Evolutionary conservation across 1,284 basidiomycete species (phyloP).

Genomic region (Megacollybia platyphylla): DNA sequence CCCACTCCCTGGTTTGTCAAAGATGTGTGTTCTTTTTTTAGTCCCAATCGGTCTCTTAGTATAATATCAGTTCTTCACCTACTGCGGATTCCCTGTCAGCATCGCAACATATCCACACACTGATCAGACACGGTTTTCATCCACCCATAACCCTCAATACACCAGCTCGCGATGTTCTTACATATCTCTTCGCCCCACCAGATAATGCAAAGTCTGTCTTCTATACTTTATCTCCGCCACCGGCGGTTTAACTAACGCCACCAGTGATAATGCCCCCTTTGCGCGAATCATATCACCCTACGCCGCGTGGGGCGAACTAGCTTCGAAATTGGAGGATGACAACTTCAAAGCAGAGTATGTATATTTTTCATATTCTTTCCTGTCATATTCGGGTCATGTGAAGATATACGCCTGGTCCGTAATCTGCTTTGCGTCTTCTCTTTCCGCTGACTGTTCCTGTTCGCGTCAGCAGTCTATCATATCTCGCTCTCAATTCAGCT

Average conservation of each 20-base stretch:
- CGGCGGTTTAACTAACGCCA: constrained; percentile 4
- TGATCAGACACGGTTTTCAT: constrained; percentile 34
- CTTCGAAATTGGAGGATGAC: constrained; percentile 54
- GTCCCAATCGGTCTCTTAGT: background rate
- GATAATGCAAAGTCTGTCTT: constrained; percentile 38
- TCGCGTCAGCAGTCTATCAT: constrained; percentile 7
- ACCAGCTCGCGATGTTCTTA: constrained; percentile 48
- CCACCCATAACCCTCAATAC: constrained; percentile 41
- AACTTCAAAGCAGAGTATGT: constrained; percentile 67
- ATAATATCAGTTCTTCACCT: constrained; percentile 5
- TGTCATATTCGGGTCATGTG: constrained; percentile 10
- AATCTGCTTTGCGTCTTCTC: constrained; percentile 2
- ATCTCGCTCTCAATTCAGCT: constrained; percentile 4
- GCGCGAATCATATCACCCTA: constrained; percentile 27
- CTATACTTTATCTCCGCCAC: constrained; percentile 1
- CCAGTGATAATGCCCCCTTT: constrained; percentile 16
- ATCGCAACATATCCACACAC: constrained; percentile 12
- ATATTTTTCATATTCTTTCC: constrained; percentile 10
- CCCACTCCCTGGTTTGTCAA: constrained; percentile 17
- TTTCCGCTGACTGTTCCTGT: background rate
- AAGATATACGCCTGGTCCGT: constrained; percentile 16
- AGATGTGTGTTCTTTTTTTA: constrained; percentile 14
- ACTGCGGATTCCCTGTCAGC: constrained; percentile 5
- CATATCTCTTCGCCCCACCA: constrained; percentile 62
- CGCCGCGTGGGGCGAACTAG: constrained; percentile 59